Evolutionary conservation across 1,284 basidiomycete genomes (phyloP).

Genomic region (Fomitopsis pinicola): DNA sequence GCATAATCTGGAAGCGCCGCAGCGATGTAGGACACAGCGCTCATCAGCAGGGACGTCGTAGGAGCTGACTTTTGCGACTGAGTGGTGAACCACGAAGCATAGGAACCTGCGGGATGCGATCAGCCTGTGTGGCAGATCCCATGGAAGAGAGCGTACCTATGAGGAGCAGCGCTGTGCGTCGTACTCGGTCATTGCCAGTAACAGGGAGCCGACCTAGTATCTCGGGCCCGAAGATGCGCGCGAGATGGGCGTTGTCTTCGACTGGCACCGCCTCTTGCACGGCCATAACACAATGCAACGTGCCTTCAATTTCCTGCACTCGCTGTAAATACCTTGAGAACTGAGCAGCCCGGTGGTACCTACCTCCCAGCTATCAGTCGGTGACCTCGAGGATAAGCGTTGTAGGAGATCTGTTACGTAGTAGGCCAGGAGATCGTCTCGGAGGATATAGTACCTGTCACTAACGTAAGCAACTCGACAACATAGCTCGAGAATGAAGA

Average conservation of each 20-base stretch:
- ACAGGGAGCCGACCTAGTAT: constrained; percentile 66
- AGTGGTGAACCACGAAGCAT: constrained; percentile 81
- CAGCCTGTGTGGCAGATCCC: background rate
- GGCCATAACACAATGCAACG: constrained; percentile 78
- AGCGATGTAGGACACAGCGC: constrained; percentile 69
- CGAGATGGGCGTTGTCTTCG: constrained; percentile 61
- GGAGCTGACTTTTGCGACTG: constrained; percentile 35
- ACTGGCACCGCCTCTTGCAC: constrained; percentile 84
- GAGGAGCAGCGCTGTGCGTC: constrained; percentile 67
- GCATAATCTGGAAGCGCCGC: constrained; percentile 59
- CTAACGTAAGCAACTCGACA: background rate
- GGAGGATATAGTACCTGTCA: constrained; percentile 79
- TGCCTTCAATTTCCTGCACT: constrained; percentile 75
- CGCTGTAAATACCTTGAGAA: background rate
- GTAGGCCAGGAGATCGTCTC: constrained; percentile 74
- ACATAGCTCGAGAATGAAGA: constrained; percentile 6
- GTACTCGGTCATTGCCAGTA: constrained; percentile 58
- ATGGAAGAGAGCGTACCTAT: constrained; percentile 49
- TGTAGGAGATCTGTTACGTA: constrained; percentile 60
- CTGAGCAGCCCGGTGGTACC: constrained; percentile 16
- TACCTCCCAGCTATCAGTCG: constrained; percentile 67
- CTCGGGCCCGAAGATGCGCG: constrained; percentile 65
- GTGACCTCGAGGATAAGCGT: constrained; percentile 37
- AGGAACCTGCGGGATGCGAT: constrained; percentile 52
- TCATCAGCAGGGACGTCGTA: constrained; percentile 45